Conservation (phyloP, 257 asterid species). For the Salvia hispanica region DNA sequence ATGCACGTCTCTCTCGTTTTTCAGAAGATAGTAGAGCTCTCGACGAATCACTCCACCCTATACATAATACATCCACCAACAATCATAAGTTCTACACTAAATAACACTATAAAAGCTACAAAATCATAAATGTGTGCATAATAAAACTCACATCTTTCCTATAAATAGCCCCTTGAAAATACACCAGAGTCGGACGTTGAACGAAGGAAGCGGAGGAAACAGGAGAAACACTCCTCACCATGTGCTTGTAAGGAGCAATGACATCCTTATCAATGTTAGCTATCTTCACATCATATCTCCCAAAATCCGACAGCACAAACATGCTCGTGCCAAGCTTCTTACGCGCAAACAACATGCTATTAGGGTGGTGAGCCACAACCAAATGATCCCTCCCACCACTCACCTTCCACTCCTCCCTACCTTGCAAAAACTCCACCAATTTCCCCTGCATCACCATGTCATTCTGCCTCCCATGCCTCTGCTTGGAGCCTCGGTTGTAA, state of each 20-base stretch:
- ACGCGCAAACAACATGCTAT: conserved; percentile 70
- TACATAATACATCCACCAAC: conserved; percentile 6
- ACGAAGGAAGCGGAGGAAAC: conserved; percentile 50
- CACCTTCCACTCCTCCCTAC: conserved; percentile 61
- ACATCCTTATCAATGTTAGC: conserved; percentile 78
- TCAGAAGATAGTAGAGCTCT: conserved; percentile 68
- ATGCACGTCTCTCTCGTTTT: conserved; percentile 63
- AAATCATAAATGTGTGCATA: too few relatives aligned
- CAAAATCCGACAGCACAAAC: conserved; percentile 82
- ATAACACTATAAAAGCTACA: neutral
- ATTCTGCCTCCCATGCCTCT: conserved; percentile 42
- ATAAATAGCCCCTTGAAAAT: conserved; percentile 80
- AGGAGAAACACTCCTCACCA: conserved; percentile 52
- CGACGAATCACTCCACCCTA: conserved; percentile 85
- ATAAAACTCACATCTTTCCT: conserved; percentile 74
- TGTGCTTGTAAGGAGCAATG: conserved; percentile 86
- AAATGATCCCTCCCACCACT: conserved; percentile 70
- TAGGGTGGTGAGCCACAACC: conserved; percentile 77
- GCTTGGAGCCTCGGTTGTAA: conserved; percentile 66
- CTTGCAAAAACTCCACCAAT: conserved; percentile 54
- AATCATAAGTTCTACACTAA: neutral
- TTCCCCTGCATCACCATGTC: conserved; percentile 60
- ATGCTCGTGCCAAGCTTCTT: conserved; percentile 57
- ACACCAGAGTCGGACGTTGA: conserved; percentile 52
- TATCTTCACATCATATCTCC: conserved; percentile 57